phyloP scores from a whole-genome alignment of 352 stramenopile species.

The Pythium grandisporangium region DNA sequence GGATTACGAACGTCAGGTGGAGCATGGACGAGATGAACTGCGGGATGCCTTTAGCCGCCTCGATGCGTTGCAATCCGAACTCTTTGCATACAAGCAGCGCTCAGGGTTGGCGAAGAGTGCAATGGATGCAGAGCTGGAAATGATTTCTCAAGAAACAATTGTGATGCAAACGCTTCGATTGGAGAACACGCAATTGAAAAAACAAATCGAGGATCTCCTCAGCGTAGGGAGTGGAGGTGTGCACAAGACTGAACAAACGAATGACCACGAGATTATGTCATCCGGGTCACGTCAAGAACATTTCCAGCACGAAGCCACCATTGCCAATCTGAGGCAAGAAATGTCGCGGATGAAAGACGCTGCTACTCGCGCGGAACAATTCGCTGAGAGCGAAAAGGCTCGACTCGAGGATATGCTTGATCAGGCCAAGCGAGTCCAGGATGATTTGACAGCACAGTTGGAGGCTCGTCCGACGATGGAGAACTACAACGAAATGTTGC shows the following conservation, averaged over 20 bases:
- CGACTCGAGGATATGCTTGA: constrained; percentile 22
- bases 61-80: constrained; percentile 87
- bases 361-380: constrained; percentile 8
- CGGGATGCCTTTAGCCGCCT: constrained; percentile 66
- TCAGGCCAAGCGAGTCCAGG: constrained; percentile 11
- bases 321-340: constrained; percentile 46
- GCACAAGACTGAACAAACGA: no score
- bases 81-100: constrained; percentile 84
- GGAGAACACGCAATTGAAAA: constrained; percentile 79
- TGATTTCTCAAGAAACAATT: constrained; percentile 78
- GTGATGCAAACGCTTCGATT: constrained; percentile 67
- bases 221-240: constrained; percentile 13
- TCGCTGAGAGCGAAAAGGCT: constrained; percentile 20
- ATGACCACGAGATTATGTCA: no score
- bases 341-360: constrained; percentile 46
- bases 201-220: constrained; percentile 68
- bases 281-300: constrained; percentile 11
- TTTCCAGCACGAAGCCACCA: constrained; percentile 42
- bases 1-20: constrained; percentile 61
- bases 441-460: constrained; percentile 31
- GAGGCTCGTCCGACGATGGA: constrained; percentile 74
- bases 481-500: constrained; percentile 80
- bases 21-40: constrained; percentile 40
- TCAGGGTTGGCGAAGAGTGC: constrained; percentile 44
- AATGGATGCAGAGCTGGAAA: constrained; percentile 82